These are phyloP conservation scores for Carex scoparia DNA, from an alignment of 176 grass and related monocot genomes.

Conservation along the genomic window DNA sequence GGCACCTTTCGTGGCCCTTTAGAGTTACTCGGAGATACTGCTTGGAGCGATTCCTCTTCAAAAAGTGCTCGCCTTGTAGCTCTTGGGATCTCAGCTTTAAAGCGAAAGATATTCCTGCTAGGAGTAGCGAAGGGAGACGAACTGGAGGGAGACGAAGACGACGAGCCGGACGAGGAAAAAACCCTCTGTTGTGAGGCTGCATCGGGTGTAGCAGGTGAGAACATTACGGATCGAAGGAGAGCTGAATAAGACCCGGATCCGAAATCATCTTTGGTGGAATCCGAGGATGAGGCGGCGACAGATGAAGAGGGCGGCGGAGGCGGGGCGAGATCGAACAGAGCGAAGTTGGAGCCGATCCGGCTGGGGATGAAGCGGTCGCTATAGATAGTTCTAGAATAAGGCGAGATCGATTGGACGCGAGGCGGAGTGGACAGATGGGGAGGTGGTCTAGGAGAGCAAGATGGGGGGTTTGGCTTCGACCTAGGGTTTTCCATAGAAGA, in stretches of 20 bases:
- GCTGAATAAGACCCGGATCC: constrained; percentile 66
- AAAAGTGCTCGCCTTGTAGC: constrained; percentile 56
- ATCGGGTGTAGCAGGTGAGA: constrained; percentile 55
- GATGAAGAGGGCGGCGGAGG: constrained; percentile 26
- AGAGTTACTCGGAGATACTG: constrained; percentile 33
- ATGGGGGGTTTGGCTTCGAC: background rate
- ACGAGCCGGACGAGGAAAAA: constrained; percentile 56
- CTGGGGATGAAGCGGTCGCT: constrained; percentile 91
- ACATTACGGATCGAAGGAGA: constrained; percentile 72
- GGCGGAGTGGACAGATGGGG: constrained; percentile 19
- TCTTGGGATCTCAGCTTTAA: constrained; percentile 76
- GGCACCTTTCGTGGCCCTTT: constrained; percentile 67
- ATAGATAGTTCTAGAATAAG: constrained; percentile 53
- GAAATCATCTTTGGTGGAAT: constrained; percentile 28
- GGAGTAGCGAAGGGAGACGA: constrained; percentile 41
- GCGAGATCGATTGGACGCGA: constrained; percentile 21
- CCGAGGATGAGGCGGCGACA: constrained; percentile 29
- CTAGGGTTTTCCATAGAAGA: constrained; percentile 25
- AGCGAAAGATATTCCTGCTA: constrained; percentile 79
- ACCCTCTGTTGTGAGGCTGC: constrained; percentile 20
- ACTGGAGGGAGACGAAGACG: constrained; percentile 44
- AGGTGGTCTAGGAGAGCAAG: background rate
- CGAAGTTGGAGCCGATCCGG: constrained; percentile 73
- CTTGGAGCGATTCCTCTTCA: constrained; percentile 61
- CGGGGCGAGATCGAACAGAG: constrained; percentile 54